These are phyloP conservation scores for Elymus sibiricus DNA, from an alignment of 176 grass and related monocot species.

Conservation along the genomic window DNA sequence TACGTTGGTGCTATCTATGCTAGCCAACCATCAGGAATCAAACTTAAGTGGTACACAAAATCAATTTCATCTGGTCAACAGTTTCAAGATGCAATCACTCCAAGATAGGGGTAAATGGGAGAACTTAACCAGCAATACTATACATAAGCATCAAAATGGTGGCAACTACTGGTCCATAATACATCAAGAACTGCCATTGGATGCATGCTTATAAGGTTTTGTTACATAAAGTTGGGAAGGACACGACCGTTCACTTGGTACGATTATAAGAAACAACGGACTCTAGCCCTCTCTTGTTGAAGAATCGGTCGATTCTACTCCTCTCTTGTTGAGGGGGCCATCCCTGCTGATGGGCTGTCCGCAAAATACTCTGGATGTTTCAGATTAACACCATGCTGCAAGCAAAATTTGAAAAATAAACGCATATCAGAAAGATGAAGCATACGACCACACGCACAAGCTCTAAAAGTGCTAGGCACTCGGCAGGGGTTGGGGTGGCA, in stretches of 20 bases:
- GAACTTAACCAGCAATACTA: not conserved
- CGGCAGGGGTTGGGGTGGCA: not conserved
- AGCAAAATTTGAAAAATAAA: not conserved
- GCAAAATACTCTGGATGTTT: slow-evolving; percentile 93
- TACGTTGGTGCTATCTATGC: not conserved
- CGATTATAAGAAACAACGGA: not conserved
- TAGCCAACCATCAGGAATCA: not conserved
- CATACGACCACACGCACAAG: not conserved
- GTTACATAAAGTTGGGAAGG: slow-evolving; percentile 16
- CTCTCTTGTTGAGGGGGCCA: slow-evolving; percentile 71
- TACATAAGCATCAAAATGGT: not conserved
- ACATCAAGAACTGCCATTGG: not conserved
- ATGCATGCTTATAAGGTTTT: not conserved
- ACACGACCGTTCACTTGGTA: slow-evolving; percentile 1
- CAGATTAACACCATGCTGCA: slow-evolving; percentile 95
- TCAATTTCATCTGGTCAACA: not conserved
- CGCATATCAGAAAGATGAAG: not conserved
- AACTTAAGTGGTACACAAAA: not conserved
- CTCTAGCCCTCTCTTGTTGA: slow-evolving; percentile 61
- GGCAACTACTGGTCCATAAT: slow-evolving; percentile 5
- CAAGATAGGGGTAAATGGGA: not conserved
- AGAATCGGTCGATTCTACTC: slow-evolving; percentile 48
- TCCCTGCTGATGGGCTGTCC: slow-evolving; percentile 73
- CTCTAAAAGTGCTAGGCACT: not conserved
- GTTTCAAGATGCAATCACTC: not conserved